These are phyloP conservation scores for Blastosporella zonata DNA, from an alignment of 1,284 basidiomycete genomes.

Conservation along the genomic window DNA sequence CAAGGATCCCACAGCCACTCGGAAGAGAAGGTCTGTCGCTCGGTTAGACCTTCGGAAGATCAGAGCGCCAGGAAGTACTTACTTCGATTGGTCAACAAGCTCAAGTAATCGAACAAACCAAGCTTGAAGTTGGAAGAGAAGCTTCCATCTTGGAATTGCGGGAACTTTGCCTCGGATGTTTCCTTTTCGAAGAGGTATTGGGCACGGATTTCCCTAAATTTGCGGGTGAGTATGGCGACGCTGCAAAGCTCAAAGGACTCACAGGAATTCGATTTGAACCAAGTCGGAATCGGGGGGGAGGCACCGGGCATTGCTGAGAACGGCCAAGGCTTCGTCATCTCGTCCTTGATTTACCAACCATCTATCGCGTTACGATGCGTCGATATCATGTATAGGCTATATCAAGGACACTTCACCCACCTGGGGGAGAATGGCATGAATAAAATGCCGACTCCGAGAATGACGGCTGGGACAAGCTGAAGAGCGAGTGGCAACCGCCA, in stretches of 20 bases:
- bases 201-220: slow-evolving; percentile 67
- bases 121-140: slow-evolving; percentile 59
- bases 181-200: slow-evolving; percentile 75
- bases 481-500: slow-evolving; percentile 78
- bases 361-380: slow-evolving; percentile 32
- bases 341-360: slow-evolving; percentile 73
- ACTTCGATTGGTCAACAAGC: slow-evolving; percentile 52
- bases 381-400: background rate
- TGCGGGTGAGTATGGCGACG: background rate
- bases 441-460: slow-evolving; percentile 61
- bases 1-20: slow-evolving; percentile 59
- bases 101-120: slow-evolving; percentile 54
- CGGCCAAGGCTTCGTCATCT: slow-evolving; percentile 69
- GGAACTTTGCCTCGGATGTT: slow-evolving; percentile 51
- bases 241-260: slow-evolving; percentile 21
- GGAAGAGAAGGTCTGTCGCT: slow-evolving; percentile 48
- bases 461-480: slow-evolving; percentile 71
- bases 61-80: slow-evolving; percentile 20
- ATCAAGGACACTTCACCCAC: slow-evolving; percentile 26
- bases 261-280: slow-evolving; percentile 79
- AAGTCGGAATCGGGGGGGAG: slow-evolving; percentile 57
- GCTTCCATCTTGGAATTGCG: slow-evolving; percentile 62
- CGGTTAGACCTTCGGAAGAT: background rate
- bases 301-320: slow-evolving; percentile 60
- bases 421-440: slow-evolving; percentile 74